A percentile compares a stretch with the other conserved stretches of the same genome.
Evolutionary conservation across 371 early-diverging fungal genomes (phyloP).

Genomic region (Rhizomucor pusillus): DNA sequence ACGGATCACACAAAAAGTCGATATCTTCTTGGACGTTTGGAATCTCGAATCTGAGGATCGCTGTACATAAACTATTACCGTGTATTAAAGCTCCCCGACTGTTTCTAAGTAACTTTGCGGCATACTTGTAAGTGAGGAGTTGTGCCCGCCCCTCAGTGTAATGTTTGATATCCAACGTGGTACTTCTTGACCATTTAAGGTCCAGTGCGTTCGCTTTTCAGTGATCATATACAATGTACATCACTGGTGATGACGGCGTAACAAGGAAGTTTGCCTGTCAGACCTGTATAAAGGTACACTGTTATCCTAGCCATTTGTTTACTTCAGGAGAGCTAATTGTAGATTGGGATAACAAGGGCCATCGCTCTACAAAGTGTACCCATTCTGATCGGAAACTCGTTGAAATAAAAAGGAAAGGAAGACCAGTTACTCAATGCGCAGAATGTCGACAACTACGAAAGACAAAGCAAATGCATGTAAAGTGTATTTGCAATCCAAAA

Average conservation of each 20-base stretch:
- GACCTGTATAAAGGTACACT: not conserved
- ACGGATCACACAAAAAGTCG: too few relatives aligned
- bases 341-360: constrained; percentile 35
- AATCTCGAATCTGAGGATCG: too few relatives aligned
- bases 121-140: too few relatives aligned
- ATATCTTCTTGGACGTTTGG: too few relatives aligned
- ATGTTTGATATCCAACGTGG: constrained; percentile 1
- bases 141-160: too few relatives aligned
- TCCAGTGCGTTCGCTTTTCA: not conserved
- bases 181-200: not conserved
- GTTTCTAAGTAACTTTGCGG: too few relatives aligned
- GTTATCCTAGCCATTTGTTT: not conserved
- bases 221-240: not conserved
- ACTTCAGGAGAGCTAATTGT: not conserved
- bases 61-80: too few relatives aligned
- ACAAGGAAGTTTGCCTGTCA: not conserved
- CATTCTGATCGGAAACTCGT: constrained; percentile 62
- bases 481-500: constrained; percentile 57
- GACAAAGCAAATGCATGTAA: constrained; percentile 69
- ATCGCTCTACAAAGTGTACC: constrained; percentile 58
- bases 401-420: constrained; percentile 73
- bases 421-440: constrained; percentile 76
- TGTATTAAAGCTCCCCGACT: too few relatives aligned
- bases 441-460: constrained; percentile 70
- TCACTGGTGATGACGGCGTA: not conserved